Conservation (phyloP, 768 basidiomycete genomes). For the Amanita thiersii region DNA sequence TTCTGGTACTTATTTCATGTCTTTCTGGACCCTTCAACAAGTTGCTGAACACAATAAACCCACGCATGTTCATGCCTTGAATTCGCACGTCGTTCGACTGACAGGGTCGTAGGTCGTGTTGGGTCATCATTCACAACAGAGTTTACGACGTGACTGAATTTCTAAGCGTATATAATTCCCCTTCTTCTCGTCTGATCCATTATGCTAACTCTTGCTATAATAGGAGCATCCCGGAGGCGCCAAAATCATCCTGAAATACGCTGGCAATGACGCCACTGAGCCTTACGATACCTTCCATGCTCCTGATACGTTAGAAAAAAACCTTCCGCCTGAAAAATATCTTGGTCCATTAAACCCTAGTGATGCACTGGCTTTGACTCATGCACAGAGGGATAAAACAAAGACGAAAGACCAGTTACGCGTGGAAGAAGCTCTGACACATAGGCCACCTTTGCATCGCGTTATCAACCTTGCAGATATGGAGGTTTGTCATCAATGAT, state of each 20-base stretch:
- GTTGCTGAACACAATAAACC: constrained; percentile 51
- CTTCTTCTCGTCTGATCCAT: constrained; percentile 2
- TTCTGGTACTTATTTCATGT: constrained; percentile 18
- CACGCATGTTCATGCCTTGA: constrained; percentile 25
- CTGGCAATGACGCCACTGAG: constrained; percentile 75
- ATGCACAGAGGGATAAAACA: constrained; percentile 28
- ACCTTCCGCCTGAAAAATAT: constrained; percentile 63
- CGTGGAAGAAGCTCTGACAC: constrained; percentile 49
- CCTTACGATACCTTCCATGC: constrained; percentile 82
- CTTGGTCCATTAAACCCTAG: constrained; percentile 54
- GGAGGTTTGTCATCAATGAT: constrained; percentile 47
- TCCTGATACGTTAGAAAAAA: constrained; percentile 66
- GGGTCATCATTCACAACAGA: constrained; percentile 72
- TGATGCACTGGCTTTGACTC: constrained; percentile 29
- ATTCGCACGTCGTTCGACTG: constrained; percentile 8
- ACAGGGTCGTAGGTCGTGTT: constrained; percentile 52
- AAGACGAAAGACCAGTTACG: constrained; percentile 68
- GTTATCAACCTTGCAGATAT: constrained; percentile 77
- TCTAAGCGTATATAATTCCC: constrained; percentile 37
- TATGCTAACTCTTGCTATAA: constrained; percentile 3
- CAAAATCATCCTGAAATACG: constrained; percentile 75
- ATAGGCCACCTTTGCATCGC: constrained; percentile 56
- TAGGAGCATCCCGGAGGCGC: constrained; percentile 80
- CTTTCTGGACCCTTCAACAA: constrained; percentile 44
- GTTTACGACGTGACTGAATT: constrained; percentile 89